Percentiles rank a stretch among this genome's conserved stretches.
phyloP scores from a whole-genome alignment of 164 flowering plant species.

The Annona cherimola region DNA sequence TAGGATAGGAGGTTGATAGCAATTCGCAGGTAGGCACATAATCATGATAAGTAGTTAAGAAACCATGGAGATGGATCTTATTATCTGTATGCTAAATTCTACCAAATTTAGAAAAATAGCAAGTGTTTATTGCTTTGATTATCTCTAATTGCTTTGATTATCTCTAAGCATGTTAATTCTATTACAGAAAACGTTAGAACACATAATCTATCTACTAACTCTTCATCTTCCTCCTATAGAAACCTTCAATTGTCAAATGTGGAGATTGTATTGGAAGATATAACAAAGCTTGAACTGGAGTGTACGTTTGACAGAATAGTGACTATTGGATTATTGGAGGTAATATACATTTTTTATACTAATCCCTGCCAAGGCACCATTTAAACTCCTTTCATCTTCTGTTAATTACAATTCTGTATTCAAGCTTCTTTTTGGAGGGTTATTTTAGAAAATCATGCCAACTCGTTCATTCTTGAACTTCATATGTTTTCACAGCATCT shows the following conservation, averaged over 20 bases:
- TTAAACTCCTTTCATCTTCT: constrained; percentile 8
- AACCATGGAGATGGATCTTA: too few species aligned
- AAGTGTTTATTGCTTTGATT: too few species aligned
- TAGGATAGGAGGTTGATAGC: too few species aligned
- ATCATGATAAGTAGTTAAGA: too few species aligned
- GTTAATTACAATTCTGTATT: neutral
- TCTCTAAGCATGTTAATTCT: neutral
- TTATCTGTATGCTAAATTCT: too few species aligned
- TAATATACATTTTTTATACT: constrained; percentile 16
- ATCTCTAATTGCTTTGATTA: neutral
- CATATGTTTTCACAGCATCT: constrained; percentile 12
- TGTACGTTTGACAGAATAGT: constrained; percentile 65
- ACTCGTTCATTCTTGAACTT: neutral
- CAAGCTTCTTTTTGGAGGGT: neutral
- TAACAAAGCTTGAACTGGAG: constrained; percentile 74
- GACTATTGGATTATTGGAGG: constrained; percentile 96
- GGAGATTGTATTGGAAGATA: constrained; percentile 58
- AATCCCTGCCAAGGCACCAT: neutral
- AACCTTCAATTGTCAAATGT: neutral
- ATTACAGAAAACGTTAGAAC: neutral
- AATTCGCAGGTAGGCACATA: too few species aligned
- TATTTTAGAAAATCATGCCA: neutral
- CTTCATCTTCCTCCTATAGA: neutral
- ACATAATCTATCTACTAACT: neutral
- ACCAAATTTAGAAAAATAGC: too few species aligned